These are phyloP conservation scores for Trichophyton mentagrophytes DNA, from an alignment of 2,329 filamentous ascomycete species.

Conservation along the genomic window DNA sequence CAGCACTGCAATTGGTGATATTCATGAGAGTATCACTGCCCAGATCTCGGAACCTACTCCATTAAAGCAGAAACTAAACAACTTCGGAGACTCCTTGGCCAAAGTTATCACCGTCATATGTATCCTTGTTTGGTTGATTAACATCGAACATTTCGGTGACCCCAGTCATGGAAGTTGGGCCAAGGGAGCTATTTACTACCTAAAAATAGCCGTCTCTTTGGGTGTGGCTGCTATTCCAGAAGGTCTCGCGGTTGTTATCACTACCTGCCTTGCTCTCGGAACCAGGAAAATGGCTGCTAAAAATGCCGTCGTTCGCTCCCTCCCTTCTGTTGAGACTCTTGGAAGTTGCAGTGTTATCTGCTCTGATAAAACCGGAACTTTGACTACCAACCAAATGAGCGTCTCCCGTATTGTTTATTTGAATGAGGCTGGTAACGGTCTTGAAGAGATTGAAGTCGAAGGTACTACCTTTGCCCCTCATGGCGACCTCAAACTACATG, in stretches of 20 bases:
- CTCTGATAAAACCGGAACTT: slow-evolving; percentile 95
- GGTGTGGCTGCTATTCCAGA: slow-evolving; percentile 97
- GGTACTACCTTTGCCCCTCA: slow-evolving; percentile 84
- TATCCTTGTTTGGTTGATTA: slow-evolving; percentile 94
- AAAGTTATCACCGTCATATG: slow-evolving; percentile 99
- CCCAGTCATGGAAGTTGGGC: slow-evolving; percentile 84
- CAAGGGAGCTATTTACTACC: slow-evolving; percentile 97
- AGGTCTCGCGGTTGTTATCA: slow-evolving; percentile 94
- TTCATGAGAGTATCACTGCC: slow-evolving; percentile 94
- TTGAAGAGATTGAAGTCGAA: slow-evolving; percentile 80
- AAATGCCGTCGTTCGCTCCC: slow-evolving; percentile 89
- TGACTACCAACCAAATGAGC: slow-evolving; percentile 99
- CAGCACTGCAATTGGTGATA: slow-evolving; percentile 91
- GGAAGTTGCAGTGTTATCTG: slow-evolving; percentile 99
- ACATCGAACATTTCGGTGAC: slow-evolving; percentile 93
- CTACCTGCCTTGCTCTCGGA: slow-evolving; percentile 90
- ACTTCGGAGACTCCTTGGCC: slow-evolving; percentile 89
- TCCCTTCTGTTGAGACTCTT: slow-evolving; percentile 93
- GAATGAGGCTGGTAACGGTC: slow-evolving; percentile 54
- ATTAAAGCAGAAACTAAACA: slow-evolving; percentile 95
- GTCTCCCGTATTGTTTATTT: slow-evolving; percentile 86
- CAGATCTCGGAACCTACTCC: slow-evolving; percentile 97
- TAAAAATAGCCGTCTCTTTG: slow-evolving; percentile 97
- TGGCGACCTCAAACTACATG: slow-evolving; percentile 57
- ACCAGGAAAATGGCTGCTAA: slow-evolving; percentile 98